These are phyloP conservation scores for Ciborinia camelliae DNA, from an alignment of 2,329 filamentous ascomycete genomes.

Conservation along the genomic window DNA sequence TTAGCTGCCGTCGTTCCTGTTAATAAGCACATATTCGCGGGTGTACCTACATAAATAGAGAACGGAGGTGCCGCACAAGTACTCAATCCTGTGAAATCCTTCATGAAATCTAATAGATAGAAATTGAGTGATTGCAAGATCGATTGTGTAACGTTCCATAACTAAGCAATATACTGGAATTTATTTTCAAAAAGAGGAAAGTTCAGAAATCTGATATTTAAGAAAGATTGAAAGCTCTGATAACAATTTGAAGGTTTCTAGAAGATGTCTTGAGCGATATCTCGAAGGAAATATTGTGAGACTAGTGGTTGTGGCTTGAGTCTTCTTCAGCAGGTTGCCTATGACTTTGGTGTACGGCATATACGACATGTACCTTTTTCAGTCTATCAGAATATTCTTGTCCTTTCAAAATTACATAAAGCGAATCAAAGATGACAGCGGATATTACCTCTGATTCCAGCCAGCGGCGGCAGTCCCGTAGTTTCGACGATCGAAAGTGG, in stretches of 20 bases:
- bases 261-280: conserved; percentile 1
- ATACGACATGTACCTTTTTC: neutral
- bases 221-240: neutral
- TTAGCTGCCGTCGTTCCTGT: neutral
- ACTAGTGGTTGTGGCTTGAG: conserved; percentile 5
- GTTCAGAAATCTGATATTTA: neutral
- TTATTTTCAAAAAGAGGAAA: neutral
- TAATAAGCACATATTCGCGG: neutral
- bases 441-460: neutral
- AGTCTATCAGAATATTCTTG: neutral
- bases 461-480: neutral
- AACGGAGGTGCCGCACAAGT: neutral
- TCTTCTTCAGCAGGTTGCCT: neutral
- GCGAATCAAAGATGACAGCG: neutral
- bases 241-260: conserved; percentile 4
- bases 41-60: neutral
- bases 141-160: neutral
- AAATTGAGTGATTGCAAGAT: neutral
- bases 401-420: neutral
- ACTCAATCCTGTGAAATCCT: conserved; percentile 1
- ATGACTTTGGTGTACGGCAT: neutral
- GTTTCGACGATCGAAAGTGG: conserved; percentile 7
- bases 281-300: neutral
- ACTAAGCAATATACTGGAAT: neutral
- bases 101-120: neutral